A percentile compares a stretch with the other conserved stretches of the same genome.
These are phyloP conservation scores for Phoma herbarum DNA, from an alignment of 2,329 filamentous ascomycete species.

Conservation along the genomic window DNA sequence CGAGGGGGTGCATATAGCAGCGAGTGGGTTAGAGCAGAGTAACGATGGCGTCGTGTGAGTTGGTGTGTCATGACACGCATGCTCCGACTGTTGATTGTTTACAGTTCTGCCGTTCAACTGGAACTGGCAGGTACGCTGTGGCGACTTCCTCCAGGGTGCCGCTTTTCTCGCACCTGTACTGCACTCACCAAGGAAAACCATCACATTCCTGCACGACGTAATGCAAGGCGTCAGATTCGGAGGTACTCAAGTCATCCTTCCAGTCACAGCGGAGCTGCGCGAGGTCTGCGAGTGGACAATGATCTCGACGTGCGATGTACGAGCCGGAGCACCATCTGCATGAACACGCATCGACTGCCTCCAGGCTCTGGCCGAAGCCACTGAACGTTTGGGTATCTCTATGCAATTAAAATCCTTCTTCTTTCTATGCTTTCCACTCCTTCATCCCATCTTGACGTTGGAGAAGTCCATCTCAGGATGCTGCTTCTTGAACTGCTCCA, in stretches of 20 bases:
- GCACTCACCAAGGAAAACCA: too few species aligned
- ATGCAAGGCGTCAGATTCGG: background rate
- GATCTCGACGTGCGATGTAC: background rate
- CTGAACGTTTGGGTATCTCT: conserved; percentile 1
- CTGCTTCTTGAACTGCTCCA: conserved; percentile 87
- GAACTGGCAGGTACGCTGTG: background rate
- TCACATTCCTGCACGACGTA: background rate
- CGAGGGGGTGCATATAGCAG: background rate
- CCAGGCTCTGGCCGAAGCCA: background rate
- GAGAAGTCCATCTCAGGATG: conserved; percentile 77
- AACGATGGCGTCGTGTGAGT: background rate
- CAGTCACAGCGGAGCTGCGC: too few species aligned
- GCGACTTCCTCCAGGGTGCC: background rate
- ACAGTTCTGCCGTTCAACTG: background rate
- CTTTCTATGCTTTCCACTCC: background rate
- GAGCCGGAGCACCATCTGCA: background rate
- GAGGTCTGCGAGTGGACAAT: background rate
- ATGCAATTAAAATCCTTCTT: conserved; percentile 1
- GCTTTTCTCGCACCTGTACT: too few species aligned
- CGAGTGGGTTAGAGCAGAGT: background rate
- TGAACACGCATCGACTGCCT: background rate
- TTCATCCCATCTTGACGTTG: conserved; percentile 66
- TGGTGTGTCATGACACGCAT: background rate
- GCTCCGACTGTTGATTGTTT: background rate
- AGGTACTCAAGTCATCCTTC: too few species aligned